Conservation (phyloP, 805 yeast genomes). For the Huiozyma naganishii region DNA sequence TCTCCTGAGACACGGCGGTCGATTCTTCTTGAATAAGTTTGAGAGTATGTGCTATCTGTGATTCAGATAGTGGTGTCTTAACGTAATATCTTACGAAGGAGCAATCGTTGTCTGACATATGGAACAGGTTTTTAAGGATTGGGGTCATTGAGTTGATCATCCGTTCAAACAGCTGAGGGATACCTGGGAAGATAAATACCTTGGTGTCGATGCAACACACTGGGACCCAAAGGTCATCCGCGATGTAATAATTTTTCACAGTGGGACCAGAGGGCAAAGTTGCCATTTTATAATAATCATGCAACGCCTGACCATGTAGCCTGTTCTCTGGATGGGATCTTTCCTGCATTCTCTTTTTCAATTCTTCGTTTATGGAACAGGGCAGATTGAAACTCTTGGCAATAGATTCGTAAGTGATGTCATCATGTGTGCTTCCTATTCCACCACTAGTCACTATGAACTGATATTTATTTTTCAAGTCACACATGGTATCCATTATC, state of each 20-base stretch:
- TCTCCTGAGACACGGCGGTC: conserved; percentile 20
- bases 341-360: conserved; percentile 48
- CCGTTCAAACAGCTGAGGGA: conserved; percentile 59
- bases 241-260: conserved; percentile 38
- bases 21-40: conserved; percentile 39
- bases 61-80: conserved; percentile 50
- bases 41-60: conserved; percentile 58
- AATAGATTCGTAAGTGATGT: conserved; percentile 69
- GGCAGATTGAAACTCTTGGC: conserved; percentile 51
- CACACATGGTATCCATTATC: conserved; percentile 41
- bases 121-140: conserved; percentile 28
- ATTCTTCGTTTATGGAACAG: conserved; percentile 41
- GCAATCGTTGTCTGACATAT: conserved; percentile 23
- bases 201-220: conserved; percentile 55
- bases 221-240: conserved; percentile 71
- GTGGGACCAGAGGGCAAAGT: conserved; percentile 46
- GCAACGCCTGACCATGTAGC: conserved; percentile 34
- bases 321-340: conserved; percentile 31
- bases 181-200: conserved; percentile 72
- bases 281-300: conserved; percentile 72
- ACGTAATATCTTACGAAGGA: conserved; percentile 43
- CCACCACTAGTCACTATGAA: conserved; percentile 54
- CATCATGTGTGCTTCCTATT: conserved; percentile 88
- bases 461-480: conserved; percentile 42
- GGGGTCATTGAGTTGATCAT: conserved; percentile 40